phyloP scores from a whole-genome alignment of 2,329 filamentous ascomycete species.

The Chaetomiaceae sp. region DNA sequence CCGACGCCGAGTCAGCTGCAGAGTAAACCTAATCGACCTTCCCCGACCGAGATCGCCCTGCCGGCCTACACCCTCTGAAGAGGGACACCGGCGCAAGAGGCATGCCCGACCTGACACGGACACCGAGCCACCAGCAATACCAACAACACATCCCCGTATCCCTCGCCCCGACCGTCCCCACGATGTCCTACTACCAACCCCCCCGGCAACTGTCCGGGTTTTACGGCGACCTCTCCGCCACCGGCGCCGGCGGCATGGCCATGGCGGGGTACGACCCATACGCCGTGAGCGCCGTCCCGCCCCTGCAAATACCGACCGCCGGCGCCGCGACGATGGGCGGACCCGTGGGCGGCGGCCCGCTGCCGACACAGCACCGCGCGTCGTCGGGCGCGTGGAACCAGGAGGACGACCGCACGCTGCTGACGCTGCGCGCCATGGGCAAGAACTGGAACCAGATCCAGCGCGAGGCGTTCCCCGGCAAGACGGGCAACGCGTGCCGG shows the following conservation, averaged over 20 bases:
- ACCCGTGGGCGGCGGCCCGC: constrained; percentile 27
- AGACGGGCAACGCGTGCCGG: constrained; percentile 78
- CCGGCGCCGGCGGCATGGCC: constrained; percentile 27
- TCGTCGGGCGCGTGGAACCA: constrained; percentile 67
- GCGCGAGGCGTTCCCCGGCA: constrained; percentile 68
- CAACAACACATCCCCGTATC: constrained; percentile 24
- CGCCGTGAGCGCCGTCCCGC: constrained; percentile 33
- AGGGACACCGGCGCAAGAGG: constrained; percentile 12
- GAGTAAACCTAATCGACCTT: constrained; percentile 11
- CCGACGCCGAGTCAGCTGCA: constrained; percentile 16
- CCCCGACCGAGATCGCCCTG: constrained; percentile 16
- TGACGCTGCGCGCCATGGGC: constrained; percentile 66
- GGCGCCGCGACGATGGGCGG: constrained; percentile 25
- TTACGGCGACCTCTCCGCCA: constrained; percentile 31
- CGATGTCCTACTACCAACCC: constrained; percentile 35
- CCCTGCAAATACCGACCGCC: constrained; percentile 29
- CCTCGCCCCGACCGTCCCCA: constrained; percentile 22
- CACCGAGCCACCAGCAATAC: constrained; percentile 30
- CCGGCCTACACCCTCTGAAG: constrained; percentile 5
- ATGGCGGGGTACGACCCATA: constrained; percentile 33
- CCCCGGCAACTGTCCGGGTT: constrained; percentile 28
- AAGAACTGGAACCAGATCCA: constrained; percentile 84
- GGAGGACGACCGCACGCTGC: constrained; percentile 68
- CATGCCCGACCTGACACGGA: constrained; percentile 31
- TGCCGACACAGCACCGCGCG: constrained; percentile 45